phyloP scores from a whole-genome alignment of 345 rosid genomes.

The Brassica cretica region DNA sequence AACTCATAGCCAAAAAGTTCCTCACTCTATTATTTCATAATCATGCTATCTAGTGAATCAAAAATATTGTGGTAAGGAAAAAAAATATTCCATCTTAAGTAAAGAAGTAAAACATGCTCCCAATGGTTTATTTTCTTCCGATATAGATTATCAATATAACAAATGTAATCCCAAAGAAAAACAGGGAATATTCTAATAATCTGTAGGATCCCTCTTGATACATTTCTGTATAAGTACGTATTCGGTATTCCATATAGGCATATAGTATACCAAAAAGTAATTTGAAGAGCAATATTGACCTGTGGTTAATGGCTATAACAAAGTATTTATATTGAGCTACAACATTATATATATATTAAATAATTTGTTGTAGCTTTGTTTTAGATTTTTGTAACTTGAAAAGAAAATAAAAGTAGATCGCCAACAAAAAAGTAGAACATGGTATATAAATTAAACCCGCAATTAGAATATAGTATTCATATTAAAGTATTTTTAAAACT shows the following conservation, averaged over 20 bases:
- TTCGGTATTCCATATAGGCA: not conserved
- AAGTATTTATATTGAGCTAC: not conserved
- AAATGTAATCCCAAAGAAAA: not conserved
- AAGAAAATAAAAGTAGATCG: not conserved
- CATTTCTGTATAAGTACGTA: not conserved
- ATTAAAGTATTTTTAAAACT: no score
- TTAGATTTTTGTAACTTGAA: not conserved
- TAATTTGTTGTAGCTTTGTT: not conserved
- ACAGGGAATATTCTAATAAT: not conserved
- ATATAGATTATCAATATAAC: not conserved
- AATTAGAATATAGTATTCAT: not conserved
- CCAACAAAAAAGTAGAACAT: not conserved
- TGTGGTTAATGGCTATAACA: not conserved
- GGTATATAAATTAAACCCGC: not conserved
- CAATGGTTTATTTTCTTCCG: not conserved
- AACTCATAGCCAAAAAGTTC: not conserved
- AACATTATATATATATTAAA: no score
- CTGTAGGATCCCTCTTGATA: slow-evolving; percentile 10
- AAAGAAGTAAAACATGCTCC: not conserved
- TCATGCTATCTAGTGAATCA: not conserved
- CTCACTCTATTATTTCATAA: not conserved
- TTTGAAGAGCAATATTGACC: not conserved
- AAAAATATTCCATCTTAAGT: not conserved
- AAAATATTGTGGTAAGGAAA: not conserved
- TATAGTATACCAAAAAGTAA: not conserved